Evolutionary conservation across 768 basidiomycete genomes (phyloP).

Genomic region (Psilocybe sp.): DNA sequence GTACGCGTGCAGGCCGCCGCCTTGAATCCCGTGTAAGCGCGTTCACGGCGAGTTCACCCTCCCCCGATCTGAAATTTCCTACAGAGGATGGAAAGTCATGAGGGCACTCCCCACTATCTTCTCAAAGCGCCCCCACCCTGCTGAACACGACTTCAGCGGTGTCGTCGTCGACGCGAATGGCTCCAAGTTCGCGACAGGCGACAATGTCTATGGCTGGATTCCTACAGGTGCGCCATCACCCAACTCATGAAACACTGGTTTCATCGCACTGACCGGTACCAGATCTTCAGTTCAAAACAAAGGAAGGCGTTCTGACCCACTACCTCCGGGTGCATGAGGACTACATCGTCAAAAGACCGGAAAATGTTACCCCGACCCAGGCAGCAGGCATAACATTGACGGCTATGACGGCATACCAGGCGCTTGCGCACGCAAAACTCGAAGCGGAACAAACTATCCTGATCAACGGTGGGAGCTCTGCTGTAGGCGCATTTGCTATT

Average conservation of each 20-base stretch:
- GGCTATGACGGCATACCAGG: slow-evolving; percentile 57
- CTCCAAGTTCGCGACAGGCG: slow-evolving; percentile 51
- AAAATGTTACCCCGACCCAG: slow-evolving; percentile 47
- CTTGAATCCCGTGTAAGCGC: slow-evolving; percentile 63
- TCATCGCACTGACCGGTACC: neutral
- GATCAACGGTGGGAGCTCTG: slow-evolving; percentile 68
- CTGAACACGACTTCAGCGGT: slow-evolving; percentile 66
- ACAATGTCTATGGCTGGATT: slow-evolving; percentile 62
- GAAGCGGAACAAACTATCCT: slow-evolving; percentile 59
- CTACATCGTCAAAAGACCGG: slow-evolving; percentile 41
- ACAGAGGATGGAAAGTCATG: slow-evolving; percentile 63
- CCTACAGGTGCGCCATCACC: slow-evolving; percentile 17
- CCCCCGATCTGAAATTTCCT: neutral
- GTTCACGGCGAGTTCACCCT: neutral
- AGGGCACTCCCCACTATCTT: slow-evolving; percentile 42
- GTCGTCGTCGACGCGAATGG: slow-evolving; percentile 54
- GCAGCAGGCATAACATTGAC: slow-evolving; percentile 63
- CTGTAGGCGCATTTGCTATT: slow-evolving; percentile 69
- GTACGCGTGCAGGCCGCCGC: slow-evolving; percentile 42
- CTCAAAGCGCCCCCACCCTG: slow-evolving; percentile 44
- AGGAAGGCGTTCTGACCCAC: slow-evolving; percentile 57
- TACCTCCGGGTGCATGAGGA: slow-evolving; percentile 48
- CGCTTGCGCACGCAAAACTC: slow-evolving; percentile 47
- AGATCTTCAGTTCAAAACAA: slow-evolving; percentile 29
- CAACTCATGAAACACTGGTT: neutral